Conservation (phyloP, 306 rosid genomes). For the Pyrus bretschneideri region DNA sequence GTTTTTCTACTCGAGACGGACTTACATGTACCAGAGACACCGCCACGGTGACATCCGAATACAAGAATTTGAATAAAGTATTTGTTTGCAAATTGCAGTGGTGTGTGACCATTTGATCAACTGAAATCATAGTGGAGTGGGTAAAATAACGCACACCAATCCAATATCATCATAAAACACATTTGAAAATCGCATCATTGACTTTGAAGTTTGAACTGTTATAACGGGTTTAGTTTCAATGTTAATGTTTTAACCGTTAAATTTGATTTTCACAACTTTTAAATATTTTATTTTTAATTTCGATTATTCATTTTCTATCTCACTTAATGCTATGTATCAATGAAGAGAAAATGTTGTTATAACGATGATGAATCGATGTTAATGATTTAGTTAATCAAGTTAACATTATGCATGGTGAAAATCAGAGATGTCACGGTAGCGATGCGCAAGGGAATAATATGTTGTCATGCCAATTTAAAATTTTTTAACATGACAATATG, state of each 20-base stretch:
- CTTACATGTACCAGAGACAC: background rate
- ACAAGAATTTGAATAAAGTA: too few species aligned
- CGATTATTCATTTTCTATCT: fast-evolving
- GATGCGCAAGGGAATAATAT: fast-evolving
- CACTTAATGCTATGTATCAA: background rate
- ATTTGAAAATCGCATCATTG: background rate
- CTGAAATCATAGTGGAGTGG: background rate
- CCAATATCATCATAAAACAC: background rate
- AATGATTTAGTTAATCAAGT: background rate
- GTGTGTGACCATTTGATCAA: background rate
- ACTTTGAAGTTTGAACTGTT: background rate
- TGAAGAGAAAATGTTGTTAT: background rate
- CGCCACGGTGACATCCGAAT: fast-evolving
- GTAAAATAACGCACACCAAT: background rate
- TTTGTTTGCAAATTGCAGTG: background rate
- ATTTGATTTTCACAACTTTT: too few species aligned
- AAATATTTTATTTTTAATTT: too few species aligned
- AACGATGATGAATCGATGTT: background rate
- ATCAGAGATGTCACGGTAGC: fast-evolving
- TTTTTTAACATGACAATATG: too few species aligned
- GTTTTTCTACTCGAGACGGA: background rate
- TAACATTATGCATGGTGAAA: background rate
- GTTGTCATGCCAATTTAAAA: too few species aligned
- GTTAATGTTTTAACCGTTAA: too few species aligned
- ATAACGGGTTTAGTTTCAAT: too few species aligned